phyloP scores from a whole-genome alignment of 208 protist genomes.

The Angomonas deanei region DNA sequence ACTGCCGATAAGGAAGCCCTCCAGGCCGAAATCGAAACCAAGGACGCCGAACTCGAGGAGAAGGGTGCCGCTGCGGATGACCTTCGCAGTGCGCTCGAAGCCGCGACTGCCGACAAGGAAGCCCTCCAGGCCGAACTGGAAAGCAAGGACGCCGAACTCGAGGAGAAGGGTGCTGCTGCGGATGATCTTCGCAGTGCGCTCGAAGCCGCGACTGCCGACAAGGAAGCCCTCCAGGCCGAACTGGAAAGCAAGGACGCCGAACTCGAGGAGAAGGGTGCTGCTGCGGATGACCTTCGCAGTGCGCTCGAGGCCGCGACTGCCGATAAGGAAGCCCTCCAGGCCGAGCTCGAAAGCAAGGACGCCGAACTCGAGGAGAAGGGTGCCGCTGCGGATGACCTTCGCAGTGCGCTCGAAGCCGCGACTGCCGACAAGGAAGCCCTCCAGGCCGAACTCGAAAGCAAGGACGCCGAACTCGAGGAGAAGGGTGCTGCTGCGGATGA shows the following conservation, averaged over 20 bases:
- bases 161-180: not conserved
- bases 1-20: slow-evolving; percentile 11
- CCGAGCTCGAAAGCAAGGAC: not conserved
- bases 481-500: not conserved
- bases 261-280: not conserved
- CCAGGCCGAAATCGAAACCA: not conserved
- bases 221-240: not conserved
- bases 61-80: not conserved
- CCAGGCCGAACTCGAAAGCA: slow-evolving; percentile 1
- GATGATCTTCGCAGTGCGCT: slow-evolving; percentile 18
- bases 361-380: slow-evolving; percentile 1
- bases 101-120: not conserved
- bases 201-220: slow-evolving; percentile 1
- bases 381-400: not conserved
- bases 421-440: slow-evolving; percentile 1
- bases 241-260: not conserved
- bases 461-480: not conserved
- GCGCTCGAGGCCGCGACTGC: no score
- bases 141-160: not conserved
- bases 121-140: not conserved
- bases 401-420: slow-evolving; percentile 4
- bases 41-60: not conserved
- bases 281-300: not conserved
- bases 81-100: not conserved
- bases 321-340: not conserved